These are phyloP conservation scores for Eucalyptus brandiana DNA, from an alignment of 345 rosid genomes.

Conservation along the genomic window DNA sequence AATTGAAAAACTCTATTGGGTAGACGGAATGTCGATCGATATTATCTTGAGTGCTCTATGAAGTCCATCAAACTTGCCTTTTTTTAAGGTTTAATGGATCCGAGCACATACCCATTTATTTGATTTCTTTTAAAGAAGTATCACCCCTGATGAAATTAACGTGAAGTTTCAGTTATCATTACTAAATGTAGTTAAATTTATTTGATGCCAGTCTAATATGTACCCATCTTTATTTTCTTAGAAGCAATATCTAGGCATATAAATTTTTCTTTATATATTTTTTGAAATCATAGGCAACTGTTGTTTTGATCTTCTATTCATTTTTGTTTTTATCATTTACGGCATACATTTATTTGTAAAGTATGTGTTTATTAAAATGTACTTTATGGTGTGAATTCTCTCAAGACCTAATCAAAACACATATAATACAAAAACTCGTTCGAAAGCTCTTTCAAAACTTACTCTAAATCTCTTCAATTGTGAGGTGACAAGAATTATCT, in stretches of 20 bases:
- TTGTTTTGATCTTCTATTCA: background rate
- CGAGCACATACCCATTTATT: background rate
- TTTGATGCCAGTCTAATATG: background rate
- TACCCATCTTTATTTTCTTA: background rate
- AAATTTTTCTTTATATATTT: background rate
- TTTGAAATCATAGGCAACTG: background rate
- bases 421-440: background rate
- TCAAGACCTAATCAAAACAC: background rate
- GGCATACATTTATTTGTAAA: background rate
- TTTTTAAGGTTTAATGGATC: accelerated
- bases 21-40: too few species aligned
- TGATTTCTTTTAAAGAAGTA: background rate
- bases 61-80: background rate
- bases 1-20: background rate
- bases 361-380: background rate
- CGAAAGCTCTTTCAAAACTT: background rate
- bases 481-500: too few species aligned
- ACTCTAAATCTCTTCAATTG: too few species aligned
- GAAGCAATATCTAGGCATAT: background rate
- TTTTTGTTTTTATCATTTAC: too few species aligned
- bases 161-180: background rate
- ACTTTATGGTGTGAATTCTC: background rate
- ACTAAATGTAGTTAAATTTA: too few species aligned
- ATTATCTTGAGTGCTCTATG: background rate
- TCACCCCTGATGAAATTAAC: background rate